Base-by-base conservation (phyloP, 495 filamentous ascomycete species). In the Wilcoxina mikolae region DNA sequence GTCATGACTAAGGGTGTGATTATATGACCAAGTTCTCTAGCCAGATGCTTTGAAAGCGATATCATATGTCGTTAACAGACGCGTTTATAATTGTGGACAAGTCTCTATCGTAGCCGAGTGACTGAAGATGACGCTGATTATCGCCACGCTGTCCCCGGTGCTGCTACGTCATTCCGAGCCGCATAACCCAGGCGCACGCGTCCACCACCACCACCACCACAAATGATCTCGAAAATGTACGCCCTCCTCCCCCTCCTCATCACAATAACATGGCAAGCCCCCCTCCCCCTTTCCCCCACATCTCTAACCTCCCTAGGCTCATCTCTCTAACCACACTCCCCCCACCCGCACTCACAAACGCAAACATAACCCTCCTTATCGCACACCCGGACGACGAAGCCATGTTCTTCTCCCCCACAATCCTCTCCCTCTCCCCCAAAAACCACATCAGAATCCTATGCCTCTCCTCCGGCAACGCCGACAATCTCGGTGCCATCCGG, bases 351-450 rank as follows among this genome's bases (percentile, higher is more conserved):
- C 15, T 68, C 70, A 31, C 71, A 79, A 22, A 70, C 74, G 23
- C 65, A 70, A 56, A 62, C 57, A 85, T 95, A 57, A 83, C 83
- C 62, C 75, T 98, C 25, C 73, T 98, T 33, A 96, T 98, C 67
- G 91, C 91, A 3, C 91, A 98, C 69, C 91, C 91, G 0, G 91
- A 98, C 68, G 91, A 98, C 58, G 91, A 98, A 72, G 93, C 91
- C 60, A 98, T 98, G 91, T 98, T 98, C 73, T 98, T 98, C 70
- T 79, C 90, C 56, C 91, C 91, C 0, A 83, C 87, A 0, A 75
- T 98, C 2, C 72, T 93, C 51, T 79, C 82, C 3, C 74, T 98
- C 25, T 74, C 76, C 20, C 74, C 83, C 65, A 10, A 86, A 0
- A 98, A 98, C 64, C 85, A 87, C 62, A 73, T 98, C 58, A 88